Percentiles rank a stretch among this genome's conserved stretches.
phyloP scores from a whole-genome alignment of 2,329 filamentous ascomycete genomes.

The Xylariaceae sp. region DNA sequence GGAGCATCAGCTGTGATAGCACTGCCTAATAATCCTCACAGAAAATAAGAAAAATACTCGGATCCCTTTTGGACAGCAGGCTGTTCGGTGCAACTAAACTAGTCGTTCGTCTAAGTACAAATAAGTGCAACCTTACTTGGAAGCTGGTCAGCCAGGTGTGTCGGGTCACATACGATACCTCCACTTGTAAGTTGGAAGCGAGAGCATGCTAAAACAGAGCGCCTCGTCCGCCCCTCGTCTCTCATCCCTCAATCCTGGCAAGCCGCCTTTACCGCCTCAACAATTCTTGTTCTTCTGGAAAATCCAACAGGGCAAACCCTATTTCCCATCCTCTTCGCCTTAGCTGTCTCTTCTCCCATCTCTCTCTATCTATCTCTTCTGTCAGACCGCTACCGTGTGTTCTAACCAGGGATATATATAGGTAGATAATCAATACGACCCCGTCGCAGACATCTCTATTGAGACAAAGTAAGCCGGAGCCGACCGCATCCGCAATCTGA shows the following conservation, averaged over 20 bases:
- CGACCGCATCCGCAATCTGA: conserved; percentile 25
- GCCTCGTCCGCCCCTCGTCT: conserved; percentile 12
- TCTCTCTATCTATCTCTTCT: conserved; percentile 4
- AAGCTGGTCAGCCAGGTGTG: too few species aligned
- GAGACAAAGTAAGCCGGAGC: conserved; percentile 20
- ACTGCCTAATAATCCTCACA: too few species aligned
- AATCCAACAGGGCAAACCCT: neutral
- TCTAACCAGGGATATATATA: too few species aligned
- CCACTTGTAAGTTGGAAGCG: neutral
- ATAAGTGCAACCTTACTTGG: too few species aligned
- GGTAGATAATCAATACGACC: too few species aligned
- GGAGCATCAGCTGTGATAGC: too few species aligned
- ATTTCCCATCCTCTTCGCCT: conserved; percentile 3
- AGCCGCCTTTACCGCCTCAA: conserved; percentile 13
- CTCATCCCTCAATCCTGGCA: too few species aligned
- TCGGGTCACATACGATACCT: neutral
- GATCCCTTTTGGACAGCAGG: too few species aligned
- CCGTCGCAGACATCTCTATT: conserved; percentile 16
- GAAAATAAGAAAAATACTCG: too few species aligned
- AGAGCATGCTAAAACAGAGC: conserved; percentile 6
- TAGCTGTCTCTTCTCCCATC: conserved; percentile 1
- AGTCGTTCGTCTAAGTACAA: too few species aligned
- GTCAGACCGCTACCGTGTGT: too few species aligned
- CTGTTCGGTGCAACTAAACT: too few species aligned
- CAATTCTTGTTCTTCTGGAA: neutral